Conservation (phyloP, 139 green algal species). For the Eudorina sp. region DNA sequence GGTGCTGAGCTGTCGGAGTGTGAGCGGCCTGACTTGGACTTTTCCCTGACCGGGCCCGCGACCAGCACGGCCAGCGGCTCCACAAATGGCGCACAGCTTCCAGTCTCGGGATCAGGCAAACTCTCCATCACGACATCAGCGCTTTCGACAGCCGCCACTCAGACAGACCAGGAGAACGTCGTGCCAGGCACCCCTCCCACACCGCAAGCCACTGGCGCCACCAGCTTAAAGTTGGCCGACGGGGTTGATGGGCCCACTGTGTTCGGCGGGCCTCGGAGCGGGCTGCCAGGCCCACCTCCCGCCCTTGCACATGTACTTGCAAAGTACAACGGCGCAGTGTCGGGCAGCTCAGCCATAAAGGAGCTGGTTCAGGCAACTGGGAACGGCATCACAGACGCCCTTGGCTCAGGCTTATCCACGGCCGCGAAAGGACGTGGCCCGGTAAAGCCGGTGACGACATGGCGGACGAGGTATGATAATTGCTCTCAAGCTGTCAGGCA, state of each 20-base stretch:
- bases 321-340: background rate
- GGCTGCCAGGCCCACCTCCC: background rate
- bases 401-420: background rate
- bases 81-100: background rate
- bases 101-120: background rate
- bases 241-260: background rate
- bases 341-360: background rate
- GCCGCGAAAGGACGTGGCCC: background rate
- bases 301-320: background rate
- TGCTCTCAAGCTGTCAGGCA: no score
- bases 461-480: constrained; percentile 35
- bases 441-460: constrained; percentile 3
- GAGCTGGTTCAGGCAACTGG: constrained; percentile 25
- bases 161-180: constrained; percentile 39
- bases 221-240: background rate
- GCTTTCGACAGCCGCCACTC: background rate
- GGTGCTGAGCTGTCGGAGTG: background rate
- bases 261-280: background rate
- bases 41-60: background rate
- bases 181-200: background rate
- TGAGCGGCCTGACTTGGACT: background rate
- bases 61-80: background rate
- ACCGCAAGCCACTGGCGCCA: background rate
- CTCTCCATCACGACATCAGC: background rate
- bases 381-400: background rate